phyloP scores from a whole-genome alignment of 2,329 filamentous ascomycete species.

The Cylindrodendrum hubeiense region DNA sequence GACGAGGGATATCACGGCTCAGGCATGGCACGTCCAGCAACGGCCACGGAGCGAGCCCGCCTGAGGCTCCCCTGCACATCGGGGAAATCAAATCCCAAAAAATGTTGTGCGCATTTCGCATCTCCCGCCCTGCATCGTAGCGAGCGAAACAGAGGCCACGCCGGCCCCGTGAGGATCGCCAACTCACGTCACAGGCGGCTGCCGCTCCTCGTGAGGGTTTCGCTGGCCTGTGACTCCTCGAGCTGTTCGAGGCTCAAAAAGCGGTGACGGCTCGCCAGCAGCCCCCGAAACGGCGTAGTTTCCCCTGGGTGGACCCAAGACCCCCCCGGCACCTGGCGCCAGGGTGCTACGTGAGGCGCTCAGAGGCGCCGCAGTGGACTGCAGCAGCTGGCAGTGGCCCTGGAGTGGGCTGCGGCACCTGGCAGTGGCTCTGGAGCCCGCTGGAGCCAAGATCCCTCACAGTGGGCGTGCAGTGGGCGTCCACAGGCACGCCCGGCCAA shows the following conservation, averaged over 20 bases:
- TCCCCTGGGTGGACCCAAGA: slow-evolving; percentile 8
- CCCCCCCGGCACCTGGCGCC: slow-evolving; percentile 12
- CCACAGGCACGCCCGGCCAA: slow-evolving; percentile 9
- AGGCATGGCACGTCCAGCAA: background rate
- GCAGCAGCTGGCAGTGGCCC: background rate
- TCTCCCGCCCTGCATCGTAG: slow-evolving; percentile 27
- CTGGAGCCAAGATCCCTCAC: background rate
- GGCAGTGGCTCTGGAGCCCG: slow-evolving; percentile 5
- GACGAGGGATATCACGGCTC: slow-evolving; percentile 12
- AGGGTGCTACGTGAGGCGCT: slow-evolving; percentile 16
- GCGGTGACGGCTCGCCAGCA: slow-evolving; percentile 42
- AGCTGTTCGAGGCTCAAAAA: slow-evolving; percentile 38
- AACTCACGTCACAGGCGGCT: slow-evolving; percentile 21
- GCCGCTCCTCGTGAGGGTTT: slow-evolving; percentile 11
- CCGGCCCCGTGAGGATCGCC: slow-evolving; percentile 18
- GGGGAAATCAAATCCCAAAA: slow-evolving; percentile 5
- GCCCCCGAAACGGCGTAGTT: slow-evolving; percentile 33
- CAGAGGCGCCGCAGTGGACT: slow-evolving; percentile 10
- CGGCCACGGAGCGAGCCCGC: slow-evolving; percentile 15
- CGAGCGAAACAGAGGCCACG: slow-evolving; percentile 35
- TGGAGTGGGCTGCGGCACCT: background rate
- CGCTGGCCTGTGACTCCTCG: slow-evolving; percentile 20
- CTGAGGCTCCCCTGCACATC: background rate
- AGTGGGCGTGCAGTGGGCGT: slow-evolving; percentile 6
- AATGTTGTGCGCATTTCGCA: slow-evolving; percentile 22